These are phyloP conservation scores for Talaromyces wortmannii DNA, from an alignment of 495 filamentous ascomycete genomes.

Conservation along the genomic window DNA sequence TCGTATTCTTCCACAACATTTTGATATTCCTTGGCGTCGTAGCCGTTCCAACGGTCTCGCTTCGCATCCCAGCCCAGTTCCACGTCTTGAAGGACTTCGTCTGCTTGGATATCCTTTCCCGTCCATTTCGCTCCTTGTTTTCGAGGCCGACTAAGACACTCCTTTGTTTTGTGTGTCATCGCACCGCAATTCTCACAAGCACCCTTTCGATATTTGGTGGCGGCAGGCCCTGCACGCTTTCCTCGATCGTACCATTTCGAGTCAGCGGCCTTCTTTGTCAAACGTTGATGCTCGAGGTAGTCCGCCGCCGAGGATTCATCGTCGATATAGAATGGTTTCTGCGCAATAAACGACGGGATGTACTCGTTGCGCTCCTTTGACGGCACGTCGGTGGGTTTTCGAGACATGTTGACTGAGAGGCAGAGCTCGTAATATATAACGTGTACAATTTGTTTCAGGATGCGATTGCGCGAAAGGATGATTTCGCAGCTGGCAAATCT, in stretches of 20 bases:
- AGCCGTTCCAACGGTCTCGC: conserved; percentile 94
- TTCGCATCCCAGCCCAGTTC: conserved; percentile 96
- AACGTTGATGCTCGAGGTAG: conserved; percentile 95
- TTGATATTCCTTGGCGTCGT: conserved; percentile 80
- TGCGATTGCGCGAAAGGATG: neutral
- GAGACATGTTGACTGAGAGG: conserved; percentile 24
- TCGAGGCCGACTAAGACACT: conserved; percentile 83
- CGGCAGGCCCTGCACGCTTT: conserved; percentile 69
- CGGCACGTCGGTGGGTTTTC: conserved; percentile 43
- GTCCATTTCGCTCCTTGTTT: conserved; percentile 91
- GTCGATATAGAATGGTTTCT: conserved; percentile 93
- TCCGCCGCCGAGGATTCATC: conserved; percentile 72
- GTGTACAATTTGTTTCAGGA: neutral
- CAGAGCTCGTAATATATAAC: neutral
- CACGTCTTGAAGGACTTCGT: conserved; percentile 81
- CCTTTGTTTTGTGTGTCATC: conserved; percentile 91
- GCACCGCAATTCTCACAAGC: conserved; percentile 98
- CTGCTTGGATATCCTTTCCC: conserved; percentile 85
- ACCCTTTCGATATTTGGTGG: conserved; percentile 95
- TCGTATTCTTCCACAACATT: conserved; percentile 83
- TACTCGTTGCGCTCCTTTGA: conserved; percentile 91
- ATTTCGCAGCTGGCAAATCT: too few relatives aligned
- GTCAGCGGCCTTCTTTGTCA: conserved; percentile 58
- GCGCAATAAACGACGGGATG: conserved; percentile 96
- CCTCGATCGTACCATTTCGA: conserved; percentile 89